Base-by-base conservation (phyloP, 208 protist genomes). In the Trypanosoma avium region DNA sequence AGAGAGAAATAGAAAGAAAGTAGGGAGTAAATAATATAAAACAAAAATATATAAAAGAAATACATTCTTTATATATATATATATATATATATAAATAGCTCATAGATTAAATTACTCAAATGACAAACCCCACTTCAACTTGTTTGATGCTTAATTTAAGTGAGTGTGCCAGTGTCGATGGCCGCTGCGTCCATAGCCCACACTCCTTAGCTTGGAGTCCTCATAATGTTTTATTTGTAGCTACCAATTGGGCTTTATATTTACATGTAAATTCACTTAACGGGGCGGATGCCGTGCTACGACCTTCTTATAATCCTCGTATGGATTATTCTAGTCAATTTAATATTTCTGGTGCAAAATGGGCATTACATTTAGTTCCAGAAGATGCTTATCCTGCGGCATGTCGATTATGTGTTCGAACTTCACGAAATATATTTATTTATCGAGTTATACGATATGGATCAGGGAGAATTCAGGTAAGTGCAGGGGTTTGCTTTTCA, bases 211-310 rank as follows among this genome's bases (percentile, higher is more conserved):
- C 65, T 12, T 95, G 85, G 77, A 79, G 89, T 43, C 79, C 84
- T 19, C 89, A 95, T 77, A 93, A 93, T 67, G 73, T 95, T 0
- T 65, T 95, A 26, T 60, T 75, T 45, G 78, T 95, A n/a, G 77
- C 73, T 56, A 88, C 78, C 12, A 75, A 71, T 19, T 86, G 77
- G 75, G 61, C 62, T 17, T 67, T 95, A n/a, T 70, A 66, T 13
- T 62, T 95, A 26, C 83, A 81, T 61, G 55, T 86, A 38, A 67
- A 56, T 9, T 70, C 38, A 33, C 56, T 88, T 36, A 52, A 77
- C 21, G 58, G 38, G n/a, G 74, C 76, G 9, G 71, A 75, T 0
- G 61, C 47, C 5, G 55, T 76, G 8, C 61, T 86, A 29, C 65
- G 56, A 7, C 57, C 65, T 2, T 15, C 6, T 3, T 66, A 55